Evolutionary conservation across 73 alveolate species (phyloP).

Genomic region (Tetrahymena elliotti): DNA sequence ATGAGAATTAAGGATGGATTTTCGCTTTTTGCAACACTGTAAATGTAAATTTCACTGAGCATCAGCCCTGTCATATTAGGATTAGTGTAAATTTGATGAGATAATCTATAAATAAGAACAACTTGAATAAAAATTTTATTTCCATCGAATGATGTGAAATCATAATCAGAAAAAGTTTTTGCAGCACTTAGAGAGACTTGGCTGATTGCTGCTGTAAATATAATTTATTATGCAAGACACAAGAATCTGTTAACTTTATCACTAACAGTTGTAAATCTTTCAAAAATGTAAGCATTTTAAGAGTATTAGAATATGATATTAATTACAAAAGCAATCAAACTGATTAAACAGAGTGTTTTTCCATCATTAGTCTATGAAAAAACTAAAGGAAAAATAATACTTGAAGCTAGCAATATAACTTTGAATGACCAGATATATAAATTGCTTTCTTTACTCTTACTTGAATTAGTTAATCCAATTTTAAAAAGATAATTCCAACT

Average conservation of each 20-base stretch:
- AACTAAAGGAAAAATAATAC: not conserved
- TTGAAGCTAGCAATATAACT: not conserved
- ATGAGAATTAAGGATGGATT: not conserved
- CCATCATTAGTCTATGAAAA: not conserved
- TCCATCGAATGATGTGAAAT: not conserved
- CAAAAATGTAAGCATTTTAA: not conserved
- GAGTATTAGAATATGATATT: not conserved
- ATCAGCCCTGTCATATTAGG: not conserved
- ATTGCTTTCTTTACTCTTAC: not conserved
- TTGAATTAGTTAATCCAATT: not conserved
- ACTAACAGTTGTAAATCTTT: not conserved
- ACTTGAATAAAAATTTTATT: not conserved
- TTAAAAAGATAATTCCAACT: not conserved
- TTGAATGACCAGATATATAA: not conserved
- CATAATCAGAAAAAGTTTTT: not conserved
- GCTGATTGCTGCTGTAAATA: not conserved
- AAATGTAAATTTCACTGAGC: not conserved
- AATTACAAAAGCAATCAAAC: not conserved
- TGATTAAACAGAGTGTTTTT: not conserved
- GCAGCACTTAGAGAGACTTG: not conserved
- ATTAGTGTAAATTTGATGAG: not conserved
- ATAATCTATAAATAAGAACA: not conserved
- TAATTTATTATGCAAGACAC: not conserved
- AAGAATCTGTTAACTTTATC: not conserved
- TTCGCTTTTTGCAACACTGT: not conserved